A percentile compares a stretch with the other conserved stretches of the same genome.
phyloP scores from a whole-genome alignment of 2,329 filamentous ascomycete genomes.

The Apiospora malaysiana region DNA sequence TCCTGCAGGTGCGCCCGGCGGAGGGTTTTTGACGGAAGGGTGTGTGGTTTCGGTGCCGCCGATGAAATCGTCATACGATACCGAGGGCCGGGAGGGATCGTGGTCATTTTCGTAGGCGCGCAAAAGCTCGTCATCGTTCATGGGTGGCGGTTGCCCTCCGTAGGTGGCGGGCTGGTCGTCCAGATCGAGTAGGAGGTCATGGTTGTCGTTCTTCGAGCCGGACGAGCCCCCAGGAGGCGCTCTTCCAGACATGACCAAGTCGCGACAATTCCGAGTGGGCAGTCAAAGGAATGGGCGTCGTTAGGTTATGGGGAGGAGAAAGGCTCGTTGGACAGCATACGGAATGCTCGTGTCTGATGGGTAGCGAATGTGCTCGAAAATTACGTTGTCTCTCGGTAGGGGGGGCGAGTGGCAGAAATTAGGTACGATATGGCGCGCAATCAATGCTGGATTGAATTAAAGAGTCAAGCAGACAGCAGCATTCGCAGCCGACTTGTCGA shows the following conservation, averaged over 20 bases:
- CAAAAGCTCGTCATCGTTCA: slow-evolving; percentile 81
- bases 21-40: slow-evolving; percentile 48
- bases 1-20: slow-evolving; percentile 37
- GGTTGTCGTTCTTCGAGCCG: slow-evolving; percentile 45
- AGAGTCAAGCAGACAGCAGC: neutral
- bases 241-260: slow-evolving; percentile 64
- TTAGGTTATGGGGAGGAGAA: slow-evolving; percentile 6
- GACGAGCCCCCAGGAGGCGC: slow-evolving; percentile 58
- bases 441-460: slow-evolving; percentile 17
- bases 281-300: slow-evolving; percentile 5
- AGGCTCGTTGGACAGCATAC: slow-evolving; percentile 4
- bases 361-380: slow-evolving; percentile 15
- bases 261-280: neutral
- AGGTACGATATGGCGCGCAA: slow-evolving; percentile 6
- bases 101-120: slow-evolving; percentile 71
- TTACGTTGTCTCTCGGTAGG: slow-evolving; percentile 10
- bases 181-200: slow-evolving; percentile 75
- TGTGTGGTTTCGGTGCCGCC: slow-evolving; percentile 69
- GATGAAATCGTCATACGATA: slow-evolving; percentile 95
- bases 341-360: neutral
- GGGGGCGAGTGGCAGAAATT: slow-evolving; percentile 10
- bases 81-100: slow-evolving; percentile 74
- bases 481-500: neutral
- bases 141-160: slow-evolving; percentile 71
- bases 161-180: slow-evolving; percentile 74